These are phyloP conservation scores for Pseudozyma tsukubaensis DNA, from an alignment of 1,284 basidiomycete species.

Conservation along the genomic window DNA sequence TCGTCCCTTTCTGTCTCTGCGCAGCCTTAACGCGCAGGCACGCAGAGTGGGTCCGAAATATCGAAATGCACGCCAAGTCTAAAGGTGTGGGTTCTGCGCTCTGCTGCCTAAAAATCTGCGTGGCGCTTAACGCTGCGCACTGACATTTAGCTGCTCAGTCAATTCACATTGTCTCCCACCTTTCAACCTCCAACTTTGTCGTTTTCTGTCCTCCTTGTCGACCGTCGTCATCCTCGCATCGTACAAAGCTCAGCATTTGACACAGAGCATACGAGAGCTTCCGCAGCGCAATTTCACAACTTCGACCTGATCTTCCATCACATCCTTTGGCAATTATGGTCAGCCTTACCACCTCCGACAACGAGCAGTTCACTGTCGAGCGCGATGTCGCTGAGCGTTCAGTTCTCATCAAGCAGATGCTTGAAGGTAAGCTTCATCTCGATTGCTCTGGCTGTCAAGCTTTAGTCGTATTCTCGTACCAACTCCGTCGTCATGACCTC, in stretches of 20 bases:
- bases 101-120: neutral
- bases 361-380: conserved; percentile 92
- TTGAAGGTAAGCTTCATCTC: conserved; percentile 80
- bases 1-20: neutral
- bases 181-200: neutral
- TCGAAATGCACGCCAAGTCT: neutral
- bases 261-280: neutral
- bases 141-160: conserved; percentile 29
- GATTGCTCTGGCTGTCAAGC: neutral
- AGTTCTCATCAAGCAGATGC: conserved; percentile 99
- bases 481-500: too few relatives aligned
- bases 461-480: neutral
- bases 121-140: conserved; percentile 16
- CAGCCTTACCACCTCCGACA: conserved; percentile 79
- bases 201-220: neutral
- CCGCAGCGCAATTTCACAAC: neutral
- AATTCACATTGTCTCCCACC: conserved; percentile 3
- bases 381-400: conserved; percentile 94
- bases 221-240: neutral
- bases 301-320: neutral
- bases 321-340: conserved; percentile 44
- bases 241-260: neutral
- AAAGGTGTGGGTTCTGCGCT: neutral
- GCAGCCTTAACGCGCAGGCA: neutral
- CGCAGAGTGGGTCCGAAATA: too few relatives aligned